Evolutionary conservation across 2,329 filamentous ascomycete genomes (phyloP).

Genomic region (Diaporthe aspalathi): DNA sequence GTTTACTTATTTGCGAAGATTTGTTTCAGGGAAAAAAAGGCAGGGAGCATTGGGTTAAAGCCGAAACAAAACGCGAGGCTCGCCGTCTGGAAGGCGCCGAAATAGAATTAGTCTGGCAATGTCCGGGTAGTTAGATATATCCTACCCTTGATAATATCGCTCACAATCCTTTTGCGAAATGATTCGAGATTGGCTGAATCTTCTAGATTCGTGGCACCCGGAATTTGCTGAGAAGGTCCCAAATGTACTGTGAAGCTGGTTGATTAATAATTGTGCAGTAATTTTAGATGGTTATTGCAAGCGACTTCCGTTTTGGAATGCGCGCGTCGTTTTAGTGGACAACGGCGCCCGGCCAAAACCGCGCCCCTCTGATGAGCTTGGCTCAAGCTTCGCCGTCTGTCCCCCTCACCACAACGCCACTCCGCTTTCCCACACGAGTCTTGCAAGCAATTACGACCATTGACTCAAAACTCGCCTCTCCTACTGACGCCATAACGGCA

Average conservation of each 20-base stretch:
- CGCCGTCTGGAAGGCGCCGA: not conserved
- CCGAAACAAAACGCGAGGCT: not conserved
- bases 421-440: not conserved
- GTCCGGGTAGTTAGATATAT: not conserved
- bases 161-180: constrained; percentile 12
- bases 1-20: not conserved
- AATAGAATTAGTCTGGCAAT: constrained; percentile 4
- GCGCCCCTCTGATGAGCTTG: not conserved
- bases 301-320: not conserved
- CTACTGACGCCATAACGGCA: constrained; percentile 51
- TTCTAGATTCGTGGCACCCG: not conserved
- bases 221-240: not conserved
- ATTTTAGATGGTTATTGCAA: constrained; percentile 4
- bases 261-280: not conserved
- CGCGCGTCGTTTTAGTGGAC: not conserved
- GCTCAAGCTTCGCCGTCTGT: not conserved
- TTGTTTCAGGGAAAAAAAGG: not conserved
- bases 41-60: not conserved
- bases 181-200: not conserved
- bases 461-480: not conserved
- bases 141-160: constrained; percentile 13
- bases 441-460: not conserved
- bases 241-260: not conserved
- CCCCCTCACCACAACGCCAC: constrained; percentile 3
- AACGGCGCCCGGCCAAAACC: not conserved